Percentiles rank a stretch among this genome's conserved stretches.
Evolutionary conservation across 176 grass and related monocot species (phyloP).

Genomic region (Zoysia pacifica): DNA sequence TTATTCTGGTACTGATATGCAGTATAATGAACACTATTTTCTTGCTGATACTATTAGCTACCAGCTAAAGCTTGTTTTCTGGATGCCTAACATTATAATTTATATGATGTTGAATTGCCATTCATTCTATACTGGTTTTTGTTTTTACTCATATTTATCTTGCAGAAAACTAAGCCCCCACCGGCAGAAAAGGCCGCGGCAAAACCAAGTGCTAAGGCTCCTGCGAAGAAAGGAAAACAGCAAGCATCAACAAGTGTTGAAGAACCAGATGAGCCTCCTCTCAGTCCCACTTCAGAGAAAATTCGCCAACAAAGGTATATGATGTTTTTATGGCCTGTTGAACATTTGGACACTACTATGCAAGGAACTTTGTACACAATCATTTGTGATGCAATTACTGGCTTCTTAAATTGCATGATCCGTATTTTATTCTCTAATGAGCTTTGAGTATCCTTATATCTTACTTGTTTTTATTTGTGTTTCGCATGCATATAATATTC

Average conservation of each 20-base stretch:
- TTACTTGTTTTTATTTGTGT: neutral
- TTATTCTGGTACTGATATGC: conserved; percentile 14
- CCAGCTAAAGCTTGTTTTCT: neutral
- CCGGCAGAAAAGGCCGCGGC: conserved; percentile 46
- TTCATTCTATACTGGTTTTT: conserved; percentile 14
- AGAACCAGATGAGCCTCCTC: conserved; percentile 53
- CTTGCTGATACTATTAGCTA: neutral
- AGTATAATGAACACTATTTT: neutral
- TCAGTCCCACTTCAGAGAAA: conserved; percentile 75
- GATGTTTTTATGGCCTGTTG: conserved; percentile 1
- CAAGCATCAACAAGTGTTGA: conserved; percentile 55
- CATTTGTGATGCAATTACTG: neutral
- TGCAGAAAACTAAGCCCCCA: conserved; percentile 66
- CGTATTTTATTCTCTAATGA: neutral
- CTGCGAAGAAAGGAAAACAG: conserved; percentile 74
- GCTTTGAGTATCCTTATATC: neutral
- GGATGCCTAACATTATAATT: neutral
- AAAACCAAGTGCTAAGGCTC: conserved; percentile 56
- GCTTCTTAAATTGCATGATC: neutral
- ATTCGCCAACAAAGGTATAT: conserved; percentile 83
- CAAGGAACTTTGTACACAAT: neutral
- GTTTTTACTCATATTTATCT: conserved; percentile 14
- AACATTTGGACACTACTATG: neutral
- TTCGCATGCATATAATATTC: neutral
- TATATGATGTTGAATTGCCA: conserved; percentile 7